Evolutionary conservation across 129 eudicot species (phyloP).

Genomic region (Lonicera japonica): DNA sequence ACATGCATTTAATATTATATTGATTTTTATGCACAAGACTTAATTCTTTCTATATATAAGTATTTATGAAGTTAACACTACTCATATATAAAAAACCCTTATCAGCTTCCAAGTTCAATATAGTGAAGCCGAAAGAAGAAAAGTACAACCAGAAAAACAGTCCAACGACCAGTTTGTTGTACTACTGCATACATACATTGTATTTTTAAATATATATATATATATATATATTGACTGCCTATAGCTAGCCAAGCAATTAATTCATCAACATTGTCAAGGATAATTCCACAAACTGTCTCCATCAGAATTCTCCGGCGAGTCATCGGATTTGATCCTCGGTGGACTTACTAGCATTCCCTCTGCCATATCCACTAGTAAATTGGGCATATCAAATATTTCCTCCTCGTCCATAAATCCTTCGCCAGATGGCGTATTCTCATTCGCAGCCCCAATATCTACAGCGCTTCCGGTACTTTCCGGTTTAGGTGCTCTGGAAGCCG

Average conservation of each 20-base stretch:
- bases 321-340: slow-evolving; percentile 37
- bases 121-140: neutral
- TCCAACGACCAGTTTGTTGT: neutral
- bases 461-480: slow-evolving; percentile 2
- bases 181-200: neutral
- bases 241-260: neutral
- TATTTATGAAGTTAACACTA: no score
- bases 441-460: neutral
- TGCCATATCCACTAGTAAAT: slow-evolving; percentile 55
- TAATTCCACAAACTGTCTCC: slow-evolving; percentile 50
- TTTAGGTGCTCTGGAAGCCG: slow-evolving; percentile 19
- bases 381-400: slow-evolving; percentile 55
- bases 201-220: no score
- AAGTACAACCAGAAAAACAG: neutral
- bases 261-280: neutral
- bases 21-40: no score
- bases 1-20: no score
- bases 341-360: slow-evolving; percentile 76
- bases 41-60: no score
- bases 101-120: neutral
- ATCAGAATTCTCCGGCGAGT: slow-evolving; percentile 29
- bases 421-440: neutral
- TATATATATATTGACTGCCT: neutral
- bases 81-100: neutral
- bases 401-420: slow-evolving; percentile 51